Conservation (phyloP, 768 basidiomycete species). For the Leucogyrophana mollusca region DNA sequence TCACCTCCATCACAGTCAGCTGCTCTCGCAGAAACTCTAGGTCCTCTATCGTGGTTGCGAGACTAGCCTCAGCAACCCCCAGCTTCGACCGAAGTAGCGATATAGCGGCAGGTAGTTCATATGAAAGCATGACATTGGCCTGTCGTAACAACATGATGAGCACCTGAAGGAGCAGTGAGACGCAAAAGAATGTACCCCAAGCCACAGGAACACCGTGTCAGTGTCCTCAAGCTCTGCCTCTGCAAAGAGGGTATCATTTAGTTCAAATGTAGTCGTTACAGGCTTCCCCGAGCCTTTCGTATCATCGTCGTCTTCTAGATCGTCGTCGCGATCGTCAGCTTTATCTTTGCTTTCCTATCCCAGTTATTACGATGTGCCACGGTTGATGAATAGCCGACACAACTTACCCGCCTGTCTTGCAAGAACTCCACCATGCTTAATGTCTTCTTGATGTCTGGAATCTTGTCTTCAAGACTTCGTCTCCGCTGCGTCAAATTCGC, state of each 20-base stretch:
- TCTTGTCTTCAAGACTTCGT: slow-evolving; percentile 84
- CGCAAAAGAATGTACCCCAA: slow-evolving; percentile 65
- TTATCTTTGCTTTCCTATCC: slow-evolving; percentile 60
- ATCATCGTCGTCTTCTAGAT: slow-evolving; percentile 50
- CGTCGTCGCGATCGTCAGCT: slow-evolving; percentile 48
- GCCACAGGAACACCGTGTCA: slow-evolving; percentile 92
- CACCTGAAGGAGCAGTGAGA: not conserved
- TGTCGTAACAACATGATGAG: slow-evolving; percentile 27
- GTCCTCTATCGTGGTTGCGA: slow-evolving; percentile 78
- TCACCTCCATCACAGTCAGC: slow-evolving; percentile 94
- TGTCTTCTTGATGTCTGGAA: slow-evolving; percentile 94
- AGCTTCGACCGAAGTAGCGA: slow-evolving; percentile 76
- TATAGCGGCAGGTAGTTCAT: slow-evolving; percentile 79
- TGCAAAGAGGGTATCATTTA: slow-evolving; percentile 94
- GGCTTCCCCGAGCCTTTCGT: slow-evolving; percentile 41
- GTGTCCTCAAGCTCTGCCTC: slow-evolving; percentile 87
- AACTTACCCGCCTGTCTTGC: slow-evolving; percentile 64
- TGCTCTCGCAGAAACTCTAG: slow-evolving; percentile 93
- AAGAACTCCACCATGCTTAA: slow-evolving; percentile 85
- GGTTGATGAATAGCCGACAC: not conserved
- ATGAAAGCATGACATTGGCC: slow-evolving; percentile 98
- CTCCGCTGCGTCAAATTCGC: slow-evolving; percentile 76
- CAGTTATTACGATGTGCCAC: slow-evolving; percentile 2
- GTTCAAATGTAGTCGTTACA: slow-evolving; percentile 85
- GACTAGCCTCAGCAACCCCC: slow-evolving; percentile 58